Evolutionary conservation across 805 yeast genomes (phyloP).

Genomic region (Sugiyamaella valdiviana): DNA sequence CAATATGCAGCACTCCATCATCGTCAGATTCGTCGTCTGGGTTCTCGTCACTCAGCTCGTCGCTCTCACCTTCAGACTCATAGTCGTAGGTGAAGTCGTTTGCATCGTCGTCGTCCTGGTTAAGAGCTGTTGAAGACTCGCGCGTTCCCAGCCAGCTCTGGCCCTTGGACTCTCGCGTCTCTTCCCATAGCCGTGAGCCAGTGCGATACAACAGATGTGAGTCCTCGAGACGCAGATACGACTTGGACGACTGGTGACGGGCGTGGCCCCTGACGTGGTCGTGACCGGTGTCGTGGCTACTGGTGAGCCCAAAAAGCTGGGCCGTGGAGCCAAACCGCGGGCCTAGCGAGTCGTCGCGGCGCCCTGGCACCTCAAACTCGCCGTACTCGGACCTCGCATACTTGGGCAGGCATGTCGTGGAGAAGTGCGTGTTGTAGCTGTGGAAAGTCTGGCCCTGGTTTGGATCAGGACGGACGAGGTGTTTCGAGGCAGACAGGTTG

Average conservation of each 20-base stretch:
- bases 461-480: background rate
- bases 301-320: background rate
- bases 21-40: constrained; percentile 3
- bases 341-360: constrained; percentile 2
- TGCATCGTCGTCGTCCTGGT: constrained; percentile 4
- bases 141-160: constrained; percentile 19
- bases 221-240: constrained; percentile 12
- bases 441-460: background rate
- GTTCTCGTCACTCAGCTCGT: background rate
- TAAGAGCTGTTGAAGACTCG: constrained; percentile 10
- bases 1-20: constrained; percentile 14
- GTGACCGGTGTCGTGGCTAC: background rate
- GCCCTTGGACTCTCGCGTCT: constrained; percentile 21
- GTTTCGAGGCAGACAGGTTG: background rate
- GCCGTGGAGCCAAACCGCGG: background rate
- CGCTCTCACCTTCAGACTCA: background rate
- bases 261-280: background rate
- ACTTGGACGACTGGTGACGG: constrained; percentile 1
- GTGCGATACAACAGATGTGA: constrained; percentile 23
- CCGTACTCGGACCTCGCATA: constrained; percentile 8
- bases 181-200: constrained; percentile 26
- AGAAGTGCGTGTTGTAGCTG: constrained; percentile 11
- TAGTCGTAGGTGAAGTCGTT: background rate
- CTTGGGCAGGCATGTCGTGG: constrained; percentile 9
- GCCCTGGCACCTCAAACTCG: constrained; percentile 6